phyloP scores from a whole-genome alignment of 768 basidiomycete genomes.

The Fistulinella prunicolor region DNA sequence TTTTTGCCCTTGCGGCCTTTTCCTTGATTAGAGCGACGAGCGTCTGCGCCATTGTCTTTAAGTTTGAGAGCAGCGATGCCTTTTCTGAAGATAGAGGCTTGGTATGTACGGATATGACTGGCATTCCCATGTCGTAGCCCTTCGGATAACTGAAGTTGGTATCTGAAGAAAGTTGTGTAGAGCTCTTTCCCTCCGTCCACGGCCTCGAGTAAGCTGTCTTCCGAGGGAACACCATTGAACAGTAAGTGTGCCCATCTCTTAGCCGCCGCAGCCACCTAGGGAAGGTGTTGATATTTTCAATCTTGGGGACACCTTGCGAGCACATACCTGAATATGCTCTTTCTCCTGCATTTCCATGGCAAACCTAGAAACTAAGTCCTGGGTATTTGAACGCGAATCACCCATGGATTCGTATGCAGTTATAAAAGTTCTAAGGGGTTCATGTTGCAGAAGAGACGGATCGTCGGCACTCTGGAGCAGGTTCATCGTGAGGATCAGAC shows the following conservation, averaged over 20 bases:
- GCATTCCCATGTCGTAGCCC: background rate
- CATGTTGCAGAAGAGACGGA: conserved; percentile 19
- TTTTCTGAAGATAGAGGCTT: background rate
- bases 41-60: background rate
- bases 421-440: conserved; percentile 15
- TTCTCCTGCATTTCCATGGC: conserved; percentile 10
- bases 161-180: conserved; percentile 23
- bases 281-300: background rate
- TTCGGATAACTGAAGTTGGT: conserved; percentile 6
- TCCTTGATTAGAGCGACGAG: background rate
- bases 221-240: background rate
- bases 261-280: conserved; percentile 11
- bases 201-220: conserved; percentile 1
- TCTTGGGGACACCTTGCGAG: background rate
- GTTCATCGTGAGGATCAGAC: conserved; percentile 18
- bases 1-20: background rate
- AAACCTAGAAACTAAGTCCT: background rate
- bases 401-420: background rate
- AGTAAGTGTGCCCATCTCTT: conserved; percentile 14
- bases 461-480: conserved; percentile 15
- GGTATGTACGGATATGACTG: background rate
- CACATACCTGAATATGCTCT: conserved; percentile 13
- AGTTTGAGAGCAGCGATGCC: conserved; percentile 12
- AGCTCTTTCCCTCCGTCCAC: conserved; percentile 11
- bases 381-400: background rate